A percentile compares a stretch with the other conserved stretches of the same genome.
phyloP scores from a whole-genome alignment of 257 asterid species.

The Anisodus tanguticus region DNA sequence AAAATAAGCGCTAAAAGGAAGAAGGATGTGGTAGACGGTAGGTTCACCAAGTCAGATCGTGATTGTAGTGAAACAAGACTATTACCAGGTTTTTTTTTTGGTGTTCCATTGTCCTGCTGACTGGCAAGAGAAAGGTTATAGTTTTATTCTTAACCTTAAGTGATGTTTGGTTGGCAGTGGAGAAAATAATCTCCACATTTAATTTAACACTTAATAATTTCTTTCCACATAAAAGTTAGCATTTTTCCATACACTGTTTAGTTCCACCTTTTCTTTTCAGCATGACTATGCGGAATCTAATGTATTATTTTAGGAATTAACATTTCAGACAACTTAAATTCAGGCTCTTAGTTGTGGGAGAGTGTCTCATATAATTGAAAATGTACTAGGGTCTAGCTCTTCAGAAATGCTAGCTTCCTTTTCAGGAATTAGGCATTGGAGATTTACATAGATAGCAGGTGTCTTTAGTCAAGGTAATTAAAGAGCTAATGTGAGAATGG shows the following conservation, averaged over 20 bases:
- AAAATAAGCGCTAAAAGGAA: neutral
- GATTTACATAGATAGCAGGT: neutral
- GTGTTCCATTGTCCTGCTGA: neutral
- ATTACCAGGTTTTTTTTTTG: no score
- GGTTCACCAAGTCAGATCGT: neutral
- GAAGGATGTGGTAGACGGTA: neutral
- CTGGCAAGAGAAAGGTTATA: neutral
- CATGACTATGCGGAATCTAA: no score
- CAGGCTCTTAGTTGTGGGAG: neutral
- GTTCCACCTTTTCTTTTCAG: no score
- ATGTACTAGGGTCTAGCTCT: neutral
- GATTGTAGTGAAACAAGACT: neutral
- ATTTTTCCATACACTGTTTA: no score
- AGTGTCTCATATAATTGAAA: neutral
- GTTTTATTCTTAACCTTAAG: no score
- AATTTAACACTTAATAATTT: no score
- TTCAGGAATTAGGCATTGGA: neutral
- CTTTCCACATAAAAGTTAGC: no score
- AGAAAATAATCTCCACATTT: no score
- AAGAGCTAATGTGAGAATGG: neutral
- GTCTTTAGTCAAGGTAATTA: neutral
- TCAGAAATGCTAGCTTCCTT: neutral
- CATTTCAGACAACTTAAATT: neutral
- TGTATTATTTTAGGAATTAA: neutral
- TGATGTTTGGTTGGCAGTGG: no score